phyloP scores from a whole-genome alignment of 1,139 yeast genomes.

The Geotrichum carabidarum region DNA sequence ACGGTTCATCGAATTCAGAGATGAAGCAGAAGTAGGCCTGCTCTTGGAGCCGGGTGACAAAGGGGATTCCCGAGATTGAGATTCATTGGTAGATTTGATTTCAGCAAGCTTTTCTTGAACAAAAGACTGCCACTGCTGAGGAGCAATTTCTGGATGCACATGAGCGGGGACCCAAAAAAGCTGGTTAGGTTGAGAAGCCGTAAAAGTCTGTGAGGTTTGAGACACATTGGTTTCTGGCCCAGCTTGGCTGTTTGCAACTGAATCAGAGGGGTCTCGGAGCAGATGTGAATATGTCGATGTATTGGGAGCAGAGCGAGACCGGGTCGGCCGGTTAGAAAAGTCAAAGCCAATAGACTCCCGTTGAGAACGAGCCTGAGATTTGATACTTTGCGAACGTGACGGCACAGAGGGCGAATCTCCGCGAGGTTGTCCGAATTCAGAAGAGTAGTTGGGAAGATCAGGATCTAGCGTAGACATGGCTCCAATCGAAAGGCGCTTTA shows the following conservation, averaged over 20 bases:
- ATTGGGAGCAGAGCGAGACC: constrained; percentile 6
- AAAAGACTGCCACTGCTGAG: constrained; percentile 80
- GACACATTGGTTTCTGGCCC: neutral
- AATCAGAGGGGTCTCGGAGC: neutral
- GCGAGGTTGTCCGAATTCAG: constrained; percentile 6
- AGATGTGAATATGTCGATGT: constrained; percentile 4
- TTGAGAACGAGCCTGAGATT: neutral
- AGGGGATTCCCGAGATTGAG: constrained; percentile 1
- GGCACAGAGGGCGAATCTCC: neutral
- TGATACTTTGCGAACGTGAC: neutral
- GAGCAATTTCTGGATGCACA: constrained; percentile 87
- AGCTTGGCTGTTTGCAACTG: neutral
- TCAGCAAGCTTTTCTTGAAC: constrained; percentile 76
- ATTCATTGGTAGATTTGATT: constrained; percentile 46
- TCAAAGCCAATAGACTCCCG: constrained; percentile 11
- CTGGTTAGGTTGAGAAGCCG: constrained; percentile 32
- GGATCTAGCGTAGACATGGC: constrained; percentile 43
- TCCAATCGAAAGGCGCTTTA: constrained; percentile 46
- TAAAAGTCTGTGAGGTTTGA: constrained; percentile 6
- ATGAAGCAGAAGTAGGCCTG: constrained; percentile 3
- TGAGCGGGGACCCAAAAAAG: constrained; percentile 90
- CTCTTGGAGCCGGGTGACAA: constrained; percentile 7
- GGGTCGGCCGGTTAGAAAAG: constrained; percentile 11
- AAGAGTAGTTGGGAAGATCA: constrained; percentile 37
- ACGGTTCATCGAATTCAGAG: constrained; percentile 20